These are phyloP conservation scores for Artemisia princeps DNA, from an alignment of 140 eudicot genomes.

Conservation along the genomic window DNA sequence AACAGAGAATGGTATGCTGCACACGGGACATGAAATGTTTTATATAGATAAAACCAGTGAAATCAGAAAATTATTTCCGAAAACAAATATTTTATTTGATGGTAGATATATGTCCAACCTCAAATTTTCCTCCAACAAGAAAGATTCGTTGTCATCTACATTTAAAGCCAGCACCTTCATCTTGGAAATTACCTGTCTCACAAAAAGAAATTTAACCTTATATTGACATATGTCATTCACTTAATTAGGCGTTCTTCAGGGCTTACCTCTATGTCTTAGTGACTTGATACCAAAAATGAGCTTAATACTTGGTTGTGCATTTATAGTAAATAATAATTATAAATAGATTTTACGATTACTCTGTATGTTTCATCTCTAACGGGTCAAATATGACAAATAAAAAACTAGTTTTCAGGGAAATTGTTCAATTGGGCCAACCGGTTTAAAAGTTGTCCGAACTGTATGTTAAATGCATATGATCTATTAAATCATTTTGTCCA, in stretches of 20 bases:
- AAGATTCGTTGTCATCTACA: conserved; percentile 80
- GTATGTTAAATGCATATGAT: too few species aligned
- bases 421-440: too few species aligned
- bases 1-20: conserved; percentile 89
- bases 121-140: conserved; percentile 78
- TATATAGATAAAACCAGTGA: neutral
- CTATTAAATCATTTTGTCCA: too few species aligned
- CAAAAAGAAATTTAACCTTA: neutral
- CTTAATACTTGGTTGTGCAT: neutral
- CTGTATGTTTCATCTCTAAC: too few species aligned
- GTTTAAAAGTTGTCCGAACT: too few species aligned
- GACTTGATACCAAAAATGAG: neutral
- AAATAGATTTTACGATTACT: neutral
- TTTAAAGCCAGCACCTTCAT: conserved; percentile 80
- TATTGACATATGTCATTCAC: neutral
- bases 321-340: neutral
- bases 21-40: conserved; percentile 11
- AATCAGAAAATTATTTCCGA: neutral
- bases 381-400: too few species aligned
- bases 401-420: too few species aligned
- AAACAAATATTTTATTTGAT: conserved; percentile 8
- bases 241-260: neutral
- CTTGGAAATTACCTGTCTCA: conserved; percentile 53
- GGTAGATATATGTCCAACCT: conserved; percentile 33
- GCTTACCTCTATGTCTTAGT: neutral